Evolutionary conservation across 352 stramenopile species (phyloP), one percentile per base, ranked within the genome.

Genomic region (Phytophthora fragariaefolia): DNA sequence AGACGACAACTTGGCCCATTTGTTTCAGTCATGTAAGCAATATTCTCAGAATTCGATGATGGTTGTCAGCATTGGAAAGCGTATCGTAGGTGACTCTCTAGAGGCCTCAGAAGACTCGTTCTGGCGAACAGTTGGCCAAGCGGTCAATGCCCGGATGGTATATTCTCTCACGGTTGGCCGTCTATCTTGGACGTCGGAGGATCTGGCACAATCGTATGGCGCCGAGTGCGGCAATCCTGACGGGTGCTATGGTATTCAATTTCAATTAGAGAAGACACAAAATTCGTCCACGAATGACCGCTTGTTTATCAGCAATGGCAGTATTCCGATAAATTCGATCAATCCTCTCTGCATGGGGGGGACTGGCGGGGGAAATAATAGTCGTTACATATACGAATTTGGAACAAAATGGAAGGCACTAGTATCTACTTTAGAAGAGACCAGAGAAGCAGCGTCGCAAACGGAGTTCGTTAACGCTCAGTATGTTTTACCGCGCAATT

Each of bases 121-220:
- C 6, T 18, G 18, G 2, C 18, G 34, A 15, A 42, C 40, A 40
- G n/a, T 5, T 8, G 32, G 42, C 6, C 51, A 34, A 63, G 32
- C 52, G 4, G 23, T 57, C 15, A 63, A 68, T 4, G 60, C 52
- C 38, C 40, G 38, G 0, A 46, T 71, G 27, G 38, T 71, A 18
- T 71, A 71, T 42, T 71, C 66, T 8, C 27, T 74, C 8, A 70
- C 66, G 4, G 47, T 74, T 3, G 66, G 66, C 4, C 52, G 64
- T 10, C 49, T 71, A 26, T 70, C 66, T 13, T 74, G 63, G 55
- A 40, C 0, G 34, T 20, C 47, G 15, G 43, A 68, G 15, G 17
- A 68, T 32, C 13, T 68, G 10, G 23, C 46, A 13, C n/a, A 46
- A 1, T 22, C 40, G 6, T 68, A 58, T 22, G 42, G 46, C 8